Conservation (phyloP, 495 filamentous ascomycete species). For the Staphylotrichum tortipilum region DNA sequence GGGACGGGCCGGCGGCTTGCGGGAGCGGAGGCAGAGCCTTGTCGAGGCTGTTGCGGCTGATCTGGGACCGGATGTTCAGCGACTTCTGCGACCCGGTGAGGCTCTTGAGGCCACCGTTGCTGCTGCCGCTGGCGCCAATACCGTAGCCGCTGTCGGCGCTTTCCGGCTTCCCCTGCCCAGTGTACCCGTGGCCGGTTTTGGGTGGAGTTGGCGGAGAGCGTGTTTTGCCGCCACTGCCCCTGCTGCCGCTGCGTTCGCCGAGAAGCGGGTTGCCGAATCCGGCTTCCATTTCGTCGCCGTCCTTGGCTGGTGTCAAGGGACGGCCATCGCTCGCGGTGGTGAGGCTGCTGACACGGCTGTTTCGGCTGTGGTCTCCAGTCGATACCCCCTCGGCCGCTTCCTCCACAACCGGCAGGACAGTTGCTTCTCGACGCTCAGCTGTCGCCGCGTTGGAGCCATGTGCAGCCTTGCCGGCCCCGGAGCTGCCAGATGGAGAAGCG, state of each 20-base stretch:
- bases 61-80: slow-evolving; percentile 12
- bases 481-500: slow-evolving; percentile 35
- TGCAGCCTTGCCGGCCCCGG: slow-evolving; percentile 43
- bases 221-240: slow-evolving; percentile 23
- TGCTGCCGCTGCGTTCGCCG: slow-evolving; percentile 27
- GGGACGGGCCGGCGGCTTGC: slow-evolving; percentile 8
- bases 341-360: slow-evolving; percentile 34
- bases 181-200: slow-evolving; percentile 29
- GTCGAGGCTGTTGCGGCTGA: slow-evolving; percentile 40
- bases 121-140: slow-evolving; percentile 9
- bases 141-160: slow-evolving; percentile 33
- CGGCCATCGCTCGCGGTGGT: slow-evolving; percentile 34
- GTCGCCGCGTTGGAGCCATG: slow-evolving; percentile 41
- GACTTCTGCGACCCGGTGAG: slow-evolving; percentile 24
- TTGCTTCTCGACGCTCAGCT: slow-evolving; percentile 45
- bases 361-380: slow-evolving; percentile 44
- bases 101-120: slow-evolving; percentile 15
- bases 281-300: slow-evolving; percentile 31
- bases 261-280: slow-evolving; percentile 36
- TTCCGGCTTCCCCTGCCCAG: slow-evolving; percentile 26
- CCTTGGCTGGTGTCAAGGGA: slow-evolving; percentile 33
- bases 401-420: slow-evolving; percentile 84
- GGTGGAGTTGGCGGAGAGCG: slow-evolving; percentile 36
- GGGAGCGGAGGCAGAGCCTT: slow-evolving; percentile 51
- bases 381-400: slow-evolving; percentile 78